Conservation (phyloP, 306 rosid genomes). For the Vicia sativa region DNA sequence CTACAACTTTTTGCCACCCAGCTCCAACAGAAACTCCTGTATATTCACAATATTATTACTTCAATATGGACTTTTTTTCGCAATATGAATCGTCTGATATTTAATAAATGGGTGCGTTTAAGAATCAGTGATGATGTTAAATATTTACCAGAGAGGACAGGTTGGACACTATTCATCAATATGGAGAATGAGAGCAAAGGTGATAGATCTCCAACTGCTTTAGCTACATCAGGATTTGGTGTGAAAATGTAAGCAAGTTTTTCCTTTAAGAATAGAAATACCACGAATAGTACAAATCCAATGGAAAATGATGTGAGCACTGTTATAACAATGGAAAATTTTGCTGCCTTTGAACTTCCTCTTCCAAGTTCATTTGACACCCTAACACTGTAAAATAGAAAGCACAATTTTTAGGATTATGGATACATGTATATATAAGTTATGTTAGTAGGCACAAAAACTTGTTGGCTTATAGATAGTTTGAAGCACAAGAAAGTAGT, state of each 20-base stretch:
- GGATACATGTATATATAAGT: too few relatives aligned
- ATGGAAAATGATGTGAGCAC: constrained; percentile 48
- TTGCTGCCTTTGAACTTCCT: constrained; percentile 59
- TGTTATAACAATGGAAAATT: constrained; percentile 46
- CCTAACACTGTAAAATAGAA: constrained; percentile 46
- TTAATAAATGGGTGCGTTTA: too few relatives aligned
- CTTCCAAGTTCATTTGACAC: constrained; percentile 68
- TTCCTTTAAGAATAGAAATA: constrained; percentile 48
- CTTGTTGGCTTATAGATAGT: too few relatives aligned
- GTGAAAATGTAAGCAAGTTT: constrained; percentile 58
- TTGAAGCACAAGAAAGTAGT: too few relatives aligned
- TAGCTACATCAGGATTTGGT: constrained; percentile 39
- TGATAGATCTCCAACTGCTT: constrained; percentile 54
- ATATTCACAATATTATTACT: neutral
- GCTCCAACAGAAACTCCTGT: constrained; percentile 66
- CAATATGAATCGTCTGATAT: too few relatives aligned
- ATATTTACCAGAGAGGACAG: constrained; percentile 60
- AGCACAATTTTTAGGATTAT: too few relatives aligned
- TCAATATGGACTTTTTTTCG: too few relatives aligned
- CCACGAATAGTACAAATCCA: constrained; percentile 46
- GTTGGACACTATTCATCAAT: constrained; percentile 61
- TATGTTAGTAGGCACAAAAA: too few relatives aligned
- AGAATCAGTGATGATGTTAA: neutral
- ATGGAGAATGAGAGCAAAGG: constrained; percentile 60
- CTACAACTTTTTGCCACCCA: constrained; percentile 62